Evolutionary conservation across 2,329 filamentous ascomycete genomes (phyloP), one percentile per base, ranked within the genome.

Genomic region (Ophiostoma australiae): DNA sequence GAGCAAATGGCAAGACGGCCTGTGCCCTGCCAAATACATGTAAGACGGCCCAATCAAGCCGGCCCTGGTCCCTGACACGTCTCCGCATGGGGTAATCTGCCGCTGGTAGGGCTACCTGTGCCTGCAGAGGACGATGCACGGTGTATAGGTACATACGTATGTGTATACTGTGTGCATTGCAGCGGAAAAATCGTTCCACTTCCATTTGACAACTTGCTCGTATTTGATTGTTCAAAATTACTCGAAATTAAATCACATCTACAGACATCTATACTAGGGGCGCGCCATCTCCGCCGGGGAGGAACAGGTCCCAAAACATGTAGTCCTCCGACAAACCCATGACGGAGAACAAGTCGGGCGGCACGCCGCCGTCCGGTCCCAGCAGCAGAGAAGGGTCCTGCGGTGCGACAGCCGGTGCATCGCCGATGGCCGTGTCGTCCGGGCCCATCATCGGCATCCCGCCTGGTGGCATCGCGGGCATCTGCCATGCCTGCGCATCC

Each of bases 241-340:
- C 35, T 37, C 4, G 35, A 41, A 41, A 41, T 41, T 11, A 1
- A 41, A 41, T 41, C 15, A 13, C 39, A 41, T 41, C 8, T 41
- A 41, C 15, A n/a, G 8, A 41, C 10, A 1, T 13, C 55, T 61
- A 66, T 23, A 66, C 11, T 15, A 23, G 33, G 11, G 35, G 33
- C 20, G 20, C 17, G 17, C 63, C 63, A 20, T 66, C 35, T 27
- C 65, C 66, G n/a, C 66, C 66, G 6, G 66, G 66, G 1, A 72
- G 31, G 3, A 73, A 72, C 23, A 70, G 55, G 37, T 73, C 71
- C 71, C 72, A 73, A 15, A 73, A 70, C 67, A 72, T 67, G 37
- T 68, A 69, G 48, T 73, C 72, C 1, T 70, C 70, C 6, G 72
- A 63, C 41, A 72, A 27, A 65, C 71, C 72, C 72, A 72, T 67